phyloP scores from a whole-genome alignment of 2,329 filamentous ascomycete genomes.

The Ophiocordyceps polyrhachis-furcata region DNA sequence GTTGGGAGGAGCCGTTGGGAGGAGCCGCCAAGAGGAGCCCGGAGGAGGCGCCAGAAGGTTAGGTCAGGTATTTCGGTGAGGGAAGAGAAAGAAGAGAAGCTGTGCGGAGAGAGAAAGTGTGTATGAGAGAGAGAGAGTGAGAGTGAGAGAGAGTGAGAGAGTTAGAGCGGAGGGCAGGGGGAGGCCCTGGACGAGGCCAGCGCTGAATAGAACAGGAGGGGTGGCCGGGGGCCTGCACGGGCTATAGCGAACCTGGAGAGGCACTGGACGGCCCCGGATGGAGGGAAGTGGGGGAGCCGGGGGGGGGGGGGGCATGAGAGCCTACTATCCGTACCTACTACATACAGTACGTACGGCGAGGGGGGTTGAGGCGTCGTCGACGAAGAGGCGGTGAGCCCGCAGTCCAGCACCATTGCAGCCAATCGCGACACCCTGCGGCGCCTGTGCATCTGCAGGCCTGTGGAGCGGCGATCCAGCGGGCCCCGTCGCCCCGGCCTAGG shows the following conservation, averaged over 20 bases:
- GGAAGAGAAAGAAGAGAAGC: not conserved
- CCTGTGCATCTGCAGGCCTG: constrained; percentile 11
- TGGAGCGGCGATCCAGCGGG: constrained; percentile 11
- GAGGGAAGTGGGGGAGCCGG: not conserved
- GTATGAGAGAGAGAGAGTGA: not conserved
- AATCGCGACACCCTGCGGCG: constrained; percentile 14
- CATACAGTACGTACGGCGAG: not conserved
- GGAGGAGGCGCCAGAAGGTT: too few relatives aligned
- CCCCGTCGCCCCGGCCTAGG: constrained; percentile 2
- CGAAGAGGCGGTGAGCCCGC: constrained; percentile 19
- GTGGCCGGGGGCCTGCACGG: not conserved
- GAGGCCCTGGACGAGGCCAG: not conserved
- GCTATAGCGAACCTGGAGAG: not conserved
- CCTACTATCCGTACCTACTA: too few relatives aligned
- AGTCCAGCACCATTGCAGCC: constrained; percentile 14
- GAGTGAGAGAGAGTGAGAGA: not conserved
- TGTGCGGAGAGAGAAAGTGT: not conserved
- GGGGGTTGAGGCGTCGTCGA: constrained; percentile 3
- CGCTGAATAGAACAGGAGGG: not conserved
- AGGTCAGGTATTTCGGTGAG: too few relatives aligned
- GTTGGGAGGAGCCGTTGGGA: not conserved
- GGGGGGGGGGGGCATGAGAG: too few relatives aligned
- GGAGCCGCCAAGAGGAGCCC: not conserved
- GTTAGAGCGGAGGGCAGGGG: not conserved
- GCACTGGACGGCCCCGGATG: not conserved